phyloP scores from a whole-genome alignment of 2,329 filamentous ascomycete genomes.

The Epichloe baconii region DNA sequence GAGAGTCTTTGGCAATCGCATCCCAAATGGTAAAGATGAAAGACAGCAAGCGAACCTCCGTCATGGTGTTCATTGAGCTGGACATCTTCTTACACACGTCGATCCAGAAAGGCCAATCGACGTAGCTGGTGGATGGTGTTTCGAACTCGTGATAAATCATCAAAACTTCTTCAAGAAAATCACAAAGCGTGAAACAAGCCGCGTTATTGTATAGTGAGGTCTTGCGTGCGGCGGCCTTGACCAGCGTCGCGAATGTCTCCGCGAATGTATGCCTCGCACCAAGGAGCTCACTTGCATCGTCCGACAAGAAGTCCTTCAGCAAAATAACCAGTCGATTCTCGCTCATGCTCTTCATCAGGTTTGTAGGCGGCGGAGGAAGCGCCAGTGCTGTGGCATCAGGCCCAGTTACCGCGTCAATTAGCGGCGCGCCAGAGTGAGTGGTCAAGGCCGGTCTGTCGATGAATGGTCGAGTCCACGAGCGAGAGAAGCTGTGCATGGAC shows the following conservation, averaged over 20 bases:
- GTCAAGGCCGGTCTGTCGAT: slow-evolving; percentile 51
- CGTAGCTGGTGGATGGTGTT: slow-evolving; percentile 30
- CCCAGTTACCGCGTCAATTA: slow-evolving; percentile 32
- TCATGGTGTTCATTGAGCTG: slow-evolving; percentile 76
- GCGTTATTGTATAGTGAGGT: slow-evolving; percentile 72
- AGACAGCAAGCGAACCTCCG: slow-evolving; percentile 71
- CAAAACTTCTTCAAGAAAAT: slow-evolving; percentile 75
- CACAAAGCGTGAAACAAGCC: slow-evolving; percentile 80
- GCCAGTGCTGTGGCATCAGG: slow-evolving; percentile 55
- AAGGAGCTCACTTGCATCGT: slow-evolving; percentile 24
- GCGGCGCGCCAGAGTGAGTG: slow-evolving; percentile 27
- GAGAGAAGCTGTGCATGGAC: slow-evolving; percentile 72
- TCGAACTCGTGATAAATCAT: slow-evolving; percentile 42
- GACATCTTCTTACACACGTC: slow-evolving; percentile 68
- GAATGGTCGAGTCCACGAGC: slow-evolving; percentile 71
- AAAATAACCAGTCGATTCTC: slow-evolving; percentile 77
- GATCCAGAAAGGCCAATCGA: slow-evolving; percentile 80
- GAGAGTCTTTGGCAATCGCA: slow-evolving; percentile 49
- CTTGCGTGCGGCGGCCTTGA: slow-evolving; percentile 61
- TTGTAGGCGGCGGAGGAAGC: slow-evolving; percentile 49
- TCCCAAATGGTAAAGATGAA: slow-evolving; percentile 76
- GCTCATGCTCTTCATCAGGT: slow-evolving; percentile 69
- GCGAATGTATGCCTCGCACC: slow-evolving; percentile 57
- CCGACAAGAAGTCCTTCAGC: slow-evolving; percentile 63
- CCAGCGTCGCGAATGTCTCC: slow-evolving; percentile 56